Base-by-base conservation (phyloP, 495 filamentous ascomycete species). In the Daldinia caldariorum region DNA sequence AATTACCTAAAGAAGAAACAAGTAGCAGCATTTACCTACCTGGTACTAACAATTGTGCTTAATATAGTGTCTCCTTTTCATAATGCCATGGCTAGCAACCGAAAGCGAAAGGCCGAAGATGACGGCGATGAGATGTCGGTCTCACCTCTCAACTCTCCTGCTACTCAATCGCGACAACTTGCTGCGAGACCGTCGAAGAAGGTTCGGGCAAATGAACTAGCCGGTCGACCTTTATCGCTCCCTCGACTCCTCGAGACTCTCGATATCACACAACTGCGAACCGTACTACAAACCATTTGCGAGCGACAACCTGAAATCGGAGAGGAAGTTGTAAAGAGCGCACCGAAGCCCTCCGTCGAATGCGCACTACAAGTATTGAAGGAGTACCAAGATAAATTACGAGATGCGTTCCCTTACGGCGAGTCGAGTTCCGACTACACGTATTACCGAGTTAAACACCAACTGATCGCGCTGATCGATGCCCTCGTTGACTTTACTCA, bases 401-500 rank as follows among this genome's bases (percentile, higher is more conserved):
- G 86, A 61, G 86, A 86, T n/a, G 90, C 96, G 0, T 92, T 97
- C 62, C 95, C 95, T 8, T 89, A 94, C 75, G 95, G 95, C 71
- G 89, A 92, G 53, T 84, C 88, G 38, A 89, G 87, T 61, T 94
- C 93, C 26, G 96, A 98, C 69, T 99, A 99, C 80, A 89, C 93
- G 22, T 98, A 97, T 76, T 96, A 97, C 78, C 89, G 95, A 74
- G 94, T 98, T 32, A 90, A 90, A 55, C 91, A 94, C 70, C 87
- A 90, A 41, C 86, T 99, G 2, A 81, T 87, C 31, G 89, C 91
- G 22, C 88, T 99, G 37, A 85, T 97, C 57, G 93, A 98, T 65
- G 93, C 95, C 50, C 83, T 99, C 59, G 89, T 89, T 73, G 95
- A 99, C 72, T 99, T 94, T 76, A 97, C 93, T 3, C 93, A 93